These are phyloP conservation scores for Hyaloscypha hepaticicola DNA, from an alignment of 495 filamentous ascomycete species.

Conservation along the genomic window DNA sequence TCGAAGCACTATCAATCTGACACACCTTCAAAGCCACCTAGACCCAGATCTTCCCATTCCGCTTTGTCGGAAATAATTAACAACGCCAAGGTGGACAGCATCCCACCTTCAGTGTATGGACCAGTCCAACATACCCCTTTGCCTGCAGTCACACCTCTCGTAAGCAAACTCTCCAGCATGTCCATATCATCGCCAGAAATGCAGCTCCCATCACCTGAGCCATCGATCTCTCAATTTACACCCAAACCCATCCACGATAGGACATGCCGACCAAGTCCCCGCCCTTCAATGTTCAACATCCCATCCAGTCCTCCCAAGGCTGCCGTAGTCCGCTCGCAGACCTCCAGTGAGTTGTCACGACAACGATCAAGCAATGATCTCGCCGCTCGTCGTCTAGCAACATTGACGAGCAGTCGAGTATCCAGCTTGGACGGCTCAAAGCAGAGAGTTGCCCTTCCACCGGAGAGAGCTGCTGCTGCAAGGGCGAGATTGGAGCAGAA, in stretches of 20 bases:
- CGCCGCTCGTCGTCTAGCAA: constrained; percentile 34
- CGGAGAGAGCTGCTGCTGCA: constrained; percentile 62
- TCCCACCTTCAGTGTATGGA: constrained; percentile 9
- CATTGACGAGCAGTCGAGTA: constrained; percentile 28
- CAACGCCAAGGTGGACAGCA: constrained; percentile 14
- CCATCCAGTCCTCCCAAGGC: constrained; percentile 30
- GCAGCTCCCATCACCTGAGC: constrained; percentile 24
- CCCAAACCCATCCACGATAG: constrained; percentile 16
- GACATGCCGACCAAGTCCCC: constrained; percentile 22
- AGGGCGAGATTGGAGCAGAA: constrained; percentile 59
- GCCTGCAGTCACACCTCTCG: constrained; percentile 11
- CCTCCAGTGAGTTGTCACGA: constrained; percentile 37
- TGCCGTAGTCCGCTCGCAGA: constrained; percentile 32
- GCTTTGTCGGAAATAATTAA: constrained; percentile 31
- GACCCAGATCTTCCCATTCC: constrained; percentile 5
- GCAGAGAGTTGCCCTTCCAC: constrained; percentile 49
- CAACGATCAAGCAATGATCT: constrained; percentile 30
- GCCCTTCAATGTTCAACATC: constrained; percentile 32
- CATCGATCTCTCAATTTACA: constrained; percentile 11
- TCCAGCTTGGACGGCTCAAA: constrained; percentile 34
- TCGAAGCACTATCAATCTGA: constrained; percentile 14
- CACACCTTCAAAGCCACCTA: constrained; percentile 1
- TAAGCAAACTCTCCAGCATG: constrained; percentile 17
- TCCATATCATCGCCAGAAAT: constrained; percentile 8
- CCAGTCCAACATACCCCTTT: constrained; percentile 21